A percentile compares a stretch with the other conserved stretches of the same genome.
Conservation (phyloP, 2,329 filamentous ascomycete species). For the Cladosporium sp. region DNA sequence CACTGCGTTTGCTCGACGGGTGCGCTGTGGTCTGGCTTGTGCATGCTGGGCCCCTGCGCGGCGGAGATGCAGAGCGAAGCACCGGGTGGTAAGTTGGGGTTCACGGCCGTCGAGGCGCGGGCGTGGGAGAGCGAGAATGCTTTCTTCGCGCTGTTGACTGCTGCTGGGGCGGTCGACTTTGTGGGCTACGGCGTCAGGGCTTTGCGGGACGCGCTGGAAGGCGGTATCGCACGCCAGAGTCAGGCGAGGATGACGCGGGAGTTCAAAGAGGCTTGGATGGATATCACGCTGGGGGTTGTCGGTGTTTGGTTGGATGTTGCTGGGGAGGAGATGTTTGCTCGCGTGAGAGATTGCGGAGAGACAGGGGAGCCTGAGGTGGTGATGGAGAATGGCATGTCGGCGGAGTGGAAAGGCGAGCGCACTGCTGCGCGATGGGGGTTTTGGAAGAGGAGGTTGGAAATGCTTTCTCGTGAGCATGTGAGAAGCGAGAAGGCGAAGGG, state of each 20-base stretch:
- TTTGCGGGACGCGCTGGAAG: not conserved
- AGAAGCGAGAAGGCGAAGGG: not conserved
- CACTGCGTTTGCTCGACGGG: not conserved
- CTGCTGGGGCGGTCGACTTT: not conserved
- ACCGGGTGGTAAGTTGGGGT: not conserved
- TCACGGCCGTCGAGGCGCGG: not conserved
- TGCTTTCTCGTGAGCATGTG: not conserved
- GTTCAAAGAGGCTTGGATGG: not conserved
- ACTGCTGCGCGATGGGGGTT: not conserved
- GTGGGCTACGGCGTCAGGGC: not conserved
- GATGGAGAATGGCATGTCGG: too few species aligned
- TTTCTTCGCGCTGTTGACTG: not conserved
- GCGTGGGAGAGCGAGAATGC: not conserved
- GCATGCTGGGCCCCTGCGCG: not conserved
- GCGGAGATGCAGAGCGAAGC: not conserved
- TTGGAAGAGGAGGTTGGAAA: not conserved
- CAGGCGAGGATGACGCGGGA: not conserved
- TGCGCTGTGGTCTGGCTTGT: not conserved
- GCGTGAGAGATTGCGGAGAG: not conserved
- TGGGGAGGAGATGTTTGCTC: not conserved
- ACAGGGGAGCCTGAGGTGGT: not conserved
- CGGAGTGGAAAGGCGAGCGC: not conserved
- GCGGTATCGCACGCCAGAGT: not conserved
- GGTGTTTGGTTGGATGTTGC: not conserved
- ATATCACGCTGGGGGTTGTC: not conserved